Conservation (phyloP, 768 basidiomycete species). For the Amanita subjunquillea region DNA sequence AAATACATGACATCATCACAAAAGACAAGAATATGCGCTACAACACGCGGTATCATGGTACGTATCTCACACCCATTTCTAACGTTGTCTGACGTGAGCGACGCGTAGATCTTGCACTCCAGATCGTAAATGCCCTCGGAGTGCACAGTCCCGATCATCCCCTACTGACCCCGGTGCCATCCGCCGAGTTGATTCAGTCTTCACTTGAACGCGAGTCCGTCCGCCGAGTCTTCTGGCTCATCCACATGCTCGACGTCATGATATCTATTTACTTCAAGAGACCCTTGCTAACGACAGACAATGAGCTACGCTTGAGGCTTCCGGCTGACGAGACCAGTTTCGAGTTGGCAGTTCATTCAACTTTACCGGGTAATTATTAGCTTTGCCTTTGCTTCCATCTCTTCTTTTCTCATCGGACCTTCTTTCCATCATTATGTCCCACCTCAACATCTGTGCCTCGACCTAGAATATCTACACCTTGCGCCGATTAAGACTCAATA, state of each 20-base stretch:
- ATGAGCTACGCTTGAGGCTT: conserved; percentile 49
- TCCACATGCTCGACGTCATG: conserved; percentile 50
- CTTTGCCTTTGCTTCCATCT: conserved; percentile 3
- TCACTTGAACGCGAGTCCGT: conserved; percentile 68
- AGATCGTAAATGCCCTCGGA: conserved; percentile 57
- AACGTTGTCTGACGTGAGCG: conserved; percentile 9
- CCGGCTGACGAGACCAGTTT: conserved; percentile 80
- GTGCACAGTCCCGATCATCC: conserved; percentile 56
- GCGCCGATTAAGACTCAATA: conserved; percentile 49
- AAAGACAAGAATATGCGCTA: conserved; percentile 27
- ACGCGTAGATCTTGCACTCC: conserved; percentile 47
- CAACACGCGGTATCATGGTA: conserved; percentile 43
- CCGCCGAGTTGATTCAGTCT: conserved; percentile 47
- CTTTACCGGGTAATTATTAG: conserved; percentile 34
- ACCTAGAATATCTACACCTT: conserved; percentile 59
- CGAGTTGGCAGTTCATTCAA: conserved; percentile 56
- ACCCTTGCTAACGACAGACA: conserved; percentile 28
- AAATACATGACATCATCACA: conserved; percentile 51
- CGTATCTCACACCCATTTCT: conserved; percentile 10
- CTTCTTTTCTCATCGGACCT: conserved; percentile 4
- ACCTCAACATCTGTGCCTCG: conserved; percentile 7
- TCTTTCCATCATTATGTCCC: not conserved
- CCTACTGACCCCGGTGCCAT: conserved; percentile 45
- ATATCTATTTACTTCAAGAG: conserved; percentile 36
- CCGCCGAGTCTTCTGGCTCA: conserved; percentile 77